These are phyloP conservation scores for Zymoseptoria passerinii DNA, from an alignment of 2,329 filamentous ascomycete species.

Conservation along the genomic window DNA sequence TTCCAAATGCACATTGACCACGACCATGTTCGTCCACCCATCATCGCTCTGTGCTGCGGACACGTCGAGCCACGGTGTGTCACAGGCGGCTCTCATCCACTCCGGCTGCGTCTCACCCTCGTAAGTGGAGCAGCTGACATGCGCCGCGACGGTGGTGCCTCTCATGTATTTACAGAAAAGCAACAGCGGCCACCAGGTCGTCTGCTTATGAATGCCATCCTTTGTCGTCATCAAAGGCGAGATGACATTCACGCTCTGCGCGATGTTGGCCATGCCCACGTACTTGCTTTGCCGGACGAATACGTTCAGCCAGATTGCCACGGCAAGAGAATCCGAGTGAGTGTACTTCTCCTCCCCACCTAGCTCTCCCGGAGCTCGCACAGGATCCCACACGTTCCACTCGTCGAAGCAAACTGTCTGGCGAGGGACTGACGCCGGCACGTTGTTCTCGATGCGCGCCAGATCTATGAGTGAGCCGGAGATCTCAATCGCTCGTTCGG, in stretches of 20 bases:
- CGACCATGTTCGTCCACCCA: conserved; percentile 57
- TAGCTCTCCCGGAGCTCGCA: conserved; percentile 59
- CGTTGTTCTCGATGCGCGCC: conserved; percentile 59
- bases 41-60: conserved; percentile 52
- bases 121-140: conserved; percentile 57
- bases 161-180: conserved; percentile 67
- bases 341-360: conserved; percentile 70
- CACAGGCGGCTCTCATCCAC: conserved; percentile 57
- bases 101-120: conserved; percentile 56
- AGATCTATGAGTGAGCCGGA: conserved; percentile 62
- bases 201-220: conserved; percentile 58
- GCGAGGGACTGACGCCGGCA: conserved; percentile 50
- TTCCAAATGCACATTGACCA: conserved; percentile 61
- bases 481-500: conserved; percentile 67
- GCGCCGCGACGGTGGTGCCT: conserved; percentile 57
- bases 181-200: conserved; percentile 66
- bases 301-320: conserved; percentile 66
- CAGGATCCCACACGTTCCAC: conserved; percentile 77
- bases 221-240: conserved; percentile 64
- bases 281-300: conserved; percentile 64
- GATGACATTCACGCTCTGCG: conserved; percentile 71
- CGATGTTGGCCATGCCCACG: conserved; percentile 71
- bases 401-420: conserved; percentile 75
- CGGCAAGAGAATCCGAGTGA: conserved; percentile 66
- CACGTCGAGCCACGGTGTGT: conserved; percentile 63